Conservation (phyloP, 139 green algal species). For the Diplosphaera chodatii region DNA sequence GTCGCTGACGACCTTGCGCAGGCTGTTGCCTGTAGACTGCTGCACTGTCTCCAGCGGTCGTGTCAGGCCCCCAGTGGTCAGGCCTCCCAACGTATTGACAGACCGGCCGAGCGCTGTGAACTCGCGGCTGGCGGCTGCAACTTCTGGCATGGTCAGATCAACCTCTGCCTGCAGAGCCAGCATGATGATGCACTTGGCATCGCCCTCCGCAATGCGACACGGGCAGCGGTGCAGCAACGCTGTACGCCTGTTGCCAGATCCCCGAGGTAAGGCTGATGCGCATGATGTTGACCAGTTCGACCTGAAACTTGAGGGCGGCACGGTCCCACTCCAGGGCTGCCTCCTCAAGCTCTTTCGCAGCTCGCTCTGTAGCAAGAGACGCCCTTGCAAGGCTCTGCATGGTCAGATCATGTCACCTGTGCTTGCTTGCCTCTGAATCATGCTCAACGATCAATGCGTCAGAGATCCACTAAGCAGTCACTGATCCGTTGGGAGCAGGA, state of each 20-base stretch:
- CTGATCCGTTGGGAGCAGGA: no score
- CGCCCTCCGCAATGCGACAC: no score
- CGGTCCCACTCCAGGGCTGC: background rate
- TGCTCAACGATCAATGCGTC: no score
- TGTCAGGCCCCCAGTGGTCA: background rate
- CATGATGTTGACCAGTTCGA: no score
- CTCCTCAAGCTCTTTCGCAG: background rate
- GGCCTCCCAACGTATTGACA: background rate
- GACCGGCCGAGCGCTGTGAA: background rate
- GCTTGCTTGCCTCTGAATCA: no score
- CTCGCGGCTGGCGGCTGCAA: background rate
- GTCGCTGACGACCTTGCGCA: background rate
- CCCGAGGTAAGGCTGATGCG: no score
- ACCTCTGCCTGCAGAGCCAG: conserved; percentile 1
- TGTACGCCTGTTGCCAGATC: no score
- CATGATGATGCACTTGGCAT: no score
- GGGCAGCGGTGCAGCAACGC: no score
- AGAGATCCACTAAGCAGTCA: no score
- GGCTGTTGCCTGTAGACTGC: background rate
- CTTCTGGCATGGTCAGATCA: background rate
- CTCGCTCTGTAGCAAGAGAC: background rate
- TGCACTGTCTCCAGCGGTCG: background rate
- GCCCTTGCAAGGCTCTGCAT: background rate
- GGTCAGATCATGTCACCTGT: no score
- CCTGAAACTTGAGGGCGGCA: background rate